Evolutionary conservation across 352 stramenopile genomes (phyloP).

Genomic region (Phytophthora pisi): DNA sequence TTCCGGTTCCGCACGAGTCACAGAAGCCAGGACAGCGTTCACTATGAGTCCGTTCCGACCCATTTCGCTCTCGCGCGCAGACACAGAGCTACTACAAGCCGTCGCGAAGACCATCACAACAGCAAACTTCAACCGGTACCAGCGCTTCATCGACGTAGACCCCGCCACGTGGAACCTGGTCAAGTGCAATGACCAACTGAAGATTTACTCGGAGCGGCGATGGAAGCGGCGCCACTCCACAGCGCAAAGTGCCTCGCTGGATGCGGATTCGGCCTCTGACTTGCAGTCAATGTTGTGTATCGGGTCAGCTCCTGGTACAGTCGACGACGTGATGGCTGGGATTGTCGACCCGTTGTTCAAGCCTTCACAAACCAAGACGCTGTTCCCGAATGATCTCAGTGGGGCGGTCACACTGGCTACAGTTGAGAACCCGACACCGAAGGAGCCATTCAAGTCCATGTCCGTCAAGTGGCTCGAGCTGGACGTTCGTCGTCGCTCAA

Average conservation of each 20-base stretch:
- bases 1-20: background rate
- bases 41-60: constrained; percentile 33
- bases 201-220: constrained; percentile 22
- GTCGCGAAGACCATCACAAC: constrained; percentile 35
- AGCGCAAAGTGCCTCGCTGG: background rate
- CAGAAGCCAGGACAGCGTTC: background rate
- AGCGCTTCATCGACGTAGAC: constrained; percentile 22
- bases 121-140: constrained; percentile 41
- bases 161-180: constrained; percentile 28
- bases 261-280: constrained; percentile 1
- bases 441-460: constrained; percentile 44
- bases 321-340: constrained; percentile 40
- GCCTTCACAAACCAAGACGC: constrained; percentile 29
- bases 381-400: constrained; percentile 39
- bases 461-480: constrained; percentile 39
- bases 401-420: constrained; percentile 26
- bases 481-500: constrained; percentile 29
- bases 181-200: constrained; percentile 30
- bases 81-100: constrained; percentile 25
- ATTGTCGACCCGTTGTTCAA: constrained; percentile 36
- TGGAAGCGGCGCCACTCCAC: constrained; percentile 8
- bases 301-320: constrained; percentile 30
- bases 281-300: constrained; percentile 27
- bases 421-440: constrained; percentile 30
- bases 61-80: constrained; percentile 26